phyloP scores from a whole-genome alignment of 495 filamentous ascomycete species.

The Chaetomium cochliodes region DNA sequence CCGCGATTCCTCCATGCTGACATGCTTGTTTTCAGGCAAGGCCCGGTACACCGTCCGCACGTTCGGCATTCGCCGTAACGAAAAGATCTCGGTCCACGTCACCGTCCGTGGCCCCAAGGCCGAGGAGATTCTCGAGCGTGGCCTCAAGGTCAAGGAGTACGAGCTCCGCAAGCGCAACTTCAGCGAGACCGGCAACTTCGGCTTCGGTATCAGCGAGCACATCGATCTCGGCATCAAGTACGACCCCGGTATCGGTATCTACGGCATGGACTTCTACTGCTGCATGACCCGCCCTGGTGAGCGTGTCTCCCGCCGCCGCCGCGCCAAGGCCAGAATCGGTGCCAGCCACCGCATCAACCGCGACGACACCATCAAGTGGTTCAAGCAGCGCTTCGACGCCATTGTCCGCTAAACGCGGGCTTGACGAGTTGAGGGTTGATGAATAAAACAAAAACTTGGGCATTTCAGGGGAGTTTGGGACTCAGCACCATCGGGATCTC shows the following conservation, averaged over 20 bases:
- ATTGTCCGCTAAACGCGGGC: conserved; percentile 75
- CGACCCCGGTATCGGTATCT: conserved; percentile 98
- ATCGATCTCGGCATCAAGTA: conserved; percentile 99
- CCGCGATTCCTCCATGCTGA: neutral
- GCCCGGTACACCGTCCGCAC: conserved; percentile 99
- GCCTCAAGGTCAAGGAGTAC: conserved; percentile 99
- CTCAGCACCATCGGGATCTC: conserved; percentile 26
- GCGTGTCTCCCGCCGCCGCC: conserved; percentile 92
- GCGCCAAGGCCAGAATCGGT: conserved; percentile 82
- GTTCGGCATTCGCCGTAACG: conserved; percentile 99
- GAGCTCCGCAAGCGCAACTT: conserved; percentile 99
- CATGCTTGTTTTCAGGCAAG: conserved; percentile 64
- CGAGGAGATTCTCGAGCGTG: conserved; percentile 99
- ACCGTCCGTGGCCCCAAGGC: conserved; percentile 99
- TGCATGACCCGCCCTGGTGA: conserved; percentile 99
- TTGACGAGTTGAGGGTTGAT: conserved; percentile 25
- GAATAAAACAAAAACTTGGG: conserved; percentile 34
- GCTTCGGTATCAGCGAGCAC: conserved; percentile 99
- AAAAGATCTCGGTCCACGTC: conserved; percentile 99
- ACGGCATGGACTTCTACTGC: conserved; percentile 99
- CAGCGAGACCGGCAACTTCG: conserved; percentile 99
- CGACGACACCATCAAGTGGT: conserved; percentile 95
- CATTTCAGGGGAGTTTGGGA: conserved; percentile 30
- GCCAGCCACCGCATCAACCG: conserved; percentile 87
- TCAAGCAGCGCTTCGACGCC: conserved; percentile 99